Evolutionary conservation across 805 yeast genomes (phyloP), one percentile per base, ranked within the genome.

Genomic region (Zygoascus tannicola): DNA sequence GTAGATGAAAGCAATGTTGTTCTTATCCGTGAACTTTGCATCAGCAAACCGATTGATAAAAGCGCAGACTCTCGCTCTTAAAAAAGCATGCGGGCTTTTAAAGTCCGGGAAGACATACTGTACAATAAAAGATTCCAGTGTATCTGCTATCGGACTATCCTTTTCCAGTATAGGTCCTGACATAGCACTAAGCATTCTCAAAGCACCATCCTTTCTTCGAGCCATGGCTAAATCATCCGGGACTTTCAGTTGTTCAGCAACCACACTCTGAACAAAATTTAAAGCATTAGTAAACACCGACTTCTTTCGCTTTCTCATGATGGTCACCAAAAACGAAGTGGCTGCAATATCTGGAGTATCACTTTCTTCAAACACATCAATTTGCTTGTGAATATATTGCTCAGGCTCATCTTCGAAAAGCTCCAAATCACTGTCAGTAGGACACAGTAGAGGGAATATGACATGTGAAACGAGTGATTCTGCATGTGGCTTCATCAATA

Each of bases 351-450:
- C 94, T 4, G 94, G 84, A 1, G 86, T 71, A 35, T 68, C 62
- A 38, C 63, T 63, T 43, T 82, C 92, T 52, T 81, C 76, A 56
- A 73, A 70, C 22, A 51, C 65, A 59, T 80, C 86, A 54, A 86
- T 71, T 43, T 74, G 74, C 42, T 79, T 69, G 60, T 85, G 84
- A 44, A 90, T 78, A 59, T 85, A 92, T 58, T 87, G 96, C 44
- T 77, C 81, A 3, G 96, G 96, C 54, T 88, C 96, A 49, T 74
- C 78, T 49, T 86, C 94, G 64, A 84, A 88, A 3, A 75, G 63
- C 51, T 84, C 94, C 44, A 85, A 66, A 16, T 78, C 76, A 4
- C 73, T 78, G 43, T 78, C 80, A 5, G 74, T 70, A 1, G 92
- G 83, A 51, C 87, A 76, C 45, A 90, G 63, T 45, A 82, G 65